A percentile compares a stretch with the other conserved stretches of the same genome.
Evolutionary conservation across 257 asterid genomes (phyloP).

Genomic region (Nyctanthes arbortristis): DNA sequence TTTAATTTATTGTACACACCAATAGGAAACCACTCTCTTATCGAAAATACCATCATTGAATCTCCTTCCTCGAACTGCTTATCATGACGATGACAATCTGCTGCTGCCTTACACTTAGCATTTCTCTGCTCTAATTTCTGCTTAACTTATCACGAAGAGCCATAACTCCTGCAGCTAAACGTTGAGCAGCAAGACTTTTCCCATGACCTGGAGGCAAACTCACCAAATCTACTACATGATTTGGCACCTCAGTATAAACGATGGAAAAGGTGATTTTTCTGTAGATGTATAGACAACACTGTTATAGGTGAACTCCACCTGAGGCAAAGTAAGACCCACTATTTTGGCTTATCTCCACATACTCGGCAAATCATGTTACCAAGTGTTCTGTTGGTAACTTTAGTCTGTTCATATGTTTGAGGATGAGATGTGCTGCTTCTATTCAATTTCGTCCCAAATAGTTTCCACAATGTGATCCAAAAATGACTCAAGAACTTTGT

Average conservation of each 20-base stretch:
- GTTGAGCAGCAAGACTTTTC: not conserved
- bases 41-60: not conserved
- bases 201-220: not conserved
- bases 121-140: not conserved
- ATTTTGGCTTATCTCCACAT: no score
- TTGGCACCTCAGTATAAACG: not conserved
- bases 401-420: constrained; percentile 8
- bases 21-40: not conserved
- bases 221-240: not conserved
- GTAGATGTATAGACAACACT: not conserved
- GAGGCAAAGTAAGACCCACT: no score
- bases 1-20: not conserved
- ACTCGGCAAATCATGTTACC: not conserved
- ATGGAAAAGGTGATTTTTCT: not conserved
- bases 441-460: not conserved
- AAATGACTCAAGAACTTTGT: constrained; percentile 8
- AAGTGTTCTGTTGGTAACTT: not conserved
- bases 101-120: not conserved
- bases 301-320: constrained; percentile 3
- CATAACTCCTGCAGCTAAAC: not conserved
- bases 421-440: constrained; percentile 4
- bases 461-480: not conserved
- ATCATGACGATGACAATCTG: not conserved
- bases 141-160: not conserved
- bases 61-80: not conserved